phyloP scores from a whole-genome alignment of 176 grass and related monocot genomes.

The Carex scoparia region DNA sequence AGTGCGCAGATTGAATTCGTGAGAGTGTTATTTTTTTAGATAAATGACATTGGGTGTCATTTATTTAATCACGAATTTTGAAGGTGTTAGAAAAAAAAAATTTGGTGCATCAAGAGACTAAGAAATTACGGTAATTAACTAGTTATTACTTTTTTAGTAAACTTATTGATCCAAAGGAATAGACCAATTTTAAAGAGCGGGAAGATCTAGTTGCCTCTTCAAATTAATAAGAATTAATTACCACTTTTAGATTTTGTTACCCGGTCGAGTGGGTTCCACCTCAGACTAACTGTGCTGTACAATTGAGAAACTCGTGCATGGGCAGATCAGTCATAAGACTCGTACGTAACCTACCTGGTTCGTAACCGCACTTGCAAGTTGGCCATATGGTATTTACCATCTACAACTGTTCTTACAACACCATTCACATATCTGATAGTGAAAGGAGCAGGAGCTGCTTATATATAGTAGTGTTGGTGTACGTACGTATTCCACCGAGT shows the following conservation, averaged over 20 bases:
- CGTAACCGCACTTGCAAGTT: conserved; percentile 15
- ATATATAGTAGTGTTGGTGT: neutral
- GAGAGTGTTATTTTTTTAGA: too few relatives aligned
- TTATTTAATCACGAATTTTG: too few relatives aligned
- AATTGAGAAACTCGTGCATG: neutral
- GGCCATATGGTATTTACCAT: neutral
- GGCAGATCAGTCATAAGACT: neutral
- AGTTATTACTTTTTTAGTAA: neutral
- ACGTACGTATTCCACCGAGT: neutral
- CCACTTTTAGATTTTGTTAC: neutral
- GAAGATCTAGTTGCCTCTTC: neutral
- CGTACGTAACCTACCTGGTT: neutral
- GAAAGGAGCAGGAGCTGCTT: too few relatives aligned
- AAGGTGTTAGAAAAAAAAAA: too few relatives aligned
- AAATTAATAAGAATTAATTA: neutral
- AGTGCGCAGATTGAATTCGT: too few relatives aligned
- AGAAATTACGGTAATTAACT: neutral
- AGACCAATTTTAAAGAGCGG: neutral
- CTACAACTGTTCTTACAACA: neutral
- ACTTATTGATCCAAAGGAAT: neutral
- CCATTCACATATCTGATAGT: neutral
- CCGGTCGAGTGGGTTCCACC: neutral
- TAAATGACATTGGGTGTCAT: too few relatives aligned
- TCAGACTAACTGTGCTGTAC: neutral
- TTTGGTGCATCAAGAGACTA: neutral